phyloP scores from a whole-genome alignment of 225 moss, liverwort and hornwort species.

The Neckera pumila region DNA sequence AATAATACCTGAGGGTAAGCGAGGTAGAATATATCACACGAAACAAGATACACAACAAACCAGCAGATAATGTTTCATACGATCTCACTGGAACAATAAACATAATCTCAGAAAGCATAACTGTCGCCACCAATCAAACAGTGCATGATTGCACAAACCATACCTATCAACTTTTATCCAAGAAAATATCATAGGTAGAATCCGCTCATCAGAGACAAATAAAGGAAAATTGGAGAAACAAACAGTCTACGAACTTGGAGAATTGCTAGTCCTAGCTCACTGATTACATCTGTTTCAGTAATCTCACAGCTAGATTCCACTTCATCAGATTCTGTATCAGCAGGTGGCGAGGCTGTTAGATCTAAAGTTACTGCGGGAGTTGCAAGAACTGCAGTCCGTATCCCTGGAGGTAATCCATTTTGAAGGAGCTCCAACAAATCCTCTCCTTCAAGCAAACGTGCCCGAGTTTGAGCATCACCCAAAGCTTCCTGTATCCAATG shows the following conservation, averaged over 20 bases:
- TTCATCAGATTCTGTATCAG: constrained; percentile 29
- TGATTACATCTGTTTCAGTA: constrained; percentile 58
- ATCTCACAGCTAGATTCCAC: constrained; percentile 44
- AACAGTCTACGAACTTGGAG: constrained; percentile 23
- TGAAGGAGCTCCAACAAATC: constrained; percentile 78
- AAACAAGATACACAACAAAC: not conserved
- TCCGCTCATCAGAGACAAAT: not conserved
- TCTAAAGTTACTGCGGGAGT: constrained; percentile 19
- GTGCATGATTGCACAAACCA: not conserved
- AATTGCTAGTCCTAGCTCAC: constrained; percentile 44
- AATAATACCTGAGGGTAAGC: not conserved
- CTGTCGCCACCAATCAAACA: not conserved
- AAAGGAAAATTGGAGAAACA: not conserved
- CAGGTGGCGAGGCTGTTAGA: constrained; percentile 22
- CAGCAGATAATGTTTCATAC: not conserved
- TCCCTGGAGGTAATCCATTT: constrained; percentile 70
- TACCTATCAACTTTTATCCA: not conserved
- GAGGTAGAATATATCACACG: not conserved
- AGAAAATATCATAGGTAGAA: not conserved
- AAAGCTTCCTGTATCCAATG: constrained; percentile 88
- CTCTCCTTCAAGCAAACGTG: constrained; percentile 72
- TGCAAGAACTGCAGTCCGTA: constrained; percentile 53
- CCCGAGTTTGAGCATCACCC: constrained; percentile 59
- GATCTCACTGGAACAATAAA: not conserved
- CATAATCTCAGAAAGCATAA: not conserved